Base-by-base conservation (phyloP, 495 filamentous ascomycete species). In the Haplographium delicatum region DNA sequence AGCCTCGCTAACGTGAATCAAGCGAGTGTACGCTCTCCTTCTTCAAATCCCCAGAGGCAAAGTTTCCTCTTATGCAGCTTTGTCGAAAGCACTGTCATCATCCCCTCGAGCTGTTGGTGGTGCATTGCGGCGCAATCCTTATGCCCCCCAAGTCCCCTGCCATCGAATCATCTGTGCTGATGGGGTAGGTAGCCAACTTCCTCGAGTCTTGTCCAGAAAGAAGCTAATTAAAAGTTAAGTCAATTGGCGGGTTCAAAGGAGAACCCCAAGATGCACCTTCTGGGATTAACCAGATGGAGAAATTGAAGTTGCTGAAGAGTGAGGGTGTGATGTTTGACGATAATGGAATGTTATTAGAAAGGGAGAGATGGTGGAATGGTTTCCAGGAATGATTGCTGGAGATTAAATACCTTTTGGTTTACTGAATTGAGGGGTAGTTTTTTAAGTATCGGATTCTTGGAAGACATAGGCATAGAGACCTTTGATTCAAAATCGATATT, bases 101-200 rank as follows among this genome's bases (percentile, higher is more conserved):
- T 88, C 84, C 8, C 83, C 89, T 22, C 74, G 89, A 1, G 89
- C 89, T 2, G 83, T 95, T 2, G 89, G 89, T 9, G 86, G 83
- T 50, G 88, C 88, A 0, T 77, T 88, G 61, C 75, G 86, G 18
- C 74, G 70, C 13, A 88, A 87, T 54, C 84, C 83, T 0, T 87
- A 79, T 55, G 84, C 84, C 30, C 84, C 84, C 0, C 68, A 72
- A 27, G 83, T 87, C 23, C 70, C 74, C 19, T 72, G 72, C 62
- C 70, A 81, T 67, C 63, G 78, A 46, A 65, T 75, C 54, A 62
- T 78, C 20, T 61, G 47, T 15, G 56, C 56, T 2, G 42, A 51
- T 38, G 56, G 56, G 5, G 56, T 59, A 38, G 46, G 56, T 50
- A 16, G 11, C 18, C 27, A 56, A 8, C 7, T 33, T 28, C 20